Base-by-base conservation (phyloP, 202 grass and related monocot species). In the Digitaria exilis region DNA sequence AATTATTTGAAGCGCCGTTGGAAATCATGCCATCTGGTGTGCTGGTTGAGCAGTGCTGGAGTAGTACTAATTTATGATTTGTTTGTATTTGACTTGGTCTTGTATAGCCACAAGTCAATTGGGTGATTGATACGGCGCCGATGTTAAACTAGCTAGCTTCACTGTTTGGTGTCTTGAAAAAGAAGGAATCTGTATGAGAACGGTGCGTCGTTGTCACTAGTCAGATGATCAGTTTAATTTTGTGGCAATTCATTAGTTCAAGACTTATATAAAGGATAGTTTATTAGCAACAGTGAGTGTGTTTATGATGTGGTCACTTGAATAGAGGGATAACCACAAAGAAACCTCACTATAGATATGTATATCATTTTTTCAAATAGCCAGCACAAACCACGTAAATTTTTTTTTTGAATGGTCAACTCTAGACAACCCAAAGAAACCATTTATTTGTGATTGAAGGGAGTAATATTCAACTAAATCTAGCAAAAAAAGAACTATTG, bases 1-100 rank as follows among this genome's bases (percentile, higher is more conserved):
- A 80, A 55, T 80, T 80, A 54, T 54, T 80, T 65, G 6, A 51
- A 79, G 29, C n/a, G n/a, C 46, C 44, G 44, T 25, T 79, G 58
- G 58, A 32, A 21, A 30, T 72, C 15, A 31, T 50, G 31, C 11
- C 35, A 63, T 32, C 44, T 21, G 17, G 31, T 12, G 63, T 65
- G 3, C 30, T 37, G 62, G 35, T 65, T 19, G 29, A 64, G 24
- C 3, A 54, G 5, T 51, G n/a, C 51, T 39, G 55, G n/a, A 4
- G 22, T 25, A 2, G 2, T 50, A 19, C 16, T 18, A 51, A 58
- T 58, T 8, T 8, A 30, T 21, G 11, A 41, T 67, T 11, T n/a
- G 19, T n/a, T 67, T 9, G 5, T 22, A 41, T 22, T 67, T 67
- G 12, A 67, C 7, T 21, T 30, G 24, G 22, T 70, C 41, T n/a